These are phyloP conservation scores for Pythium myriotylum DNA, from an alignment of 352 stramenopile genomes.

Conservation along the genomic window DNA sequence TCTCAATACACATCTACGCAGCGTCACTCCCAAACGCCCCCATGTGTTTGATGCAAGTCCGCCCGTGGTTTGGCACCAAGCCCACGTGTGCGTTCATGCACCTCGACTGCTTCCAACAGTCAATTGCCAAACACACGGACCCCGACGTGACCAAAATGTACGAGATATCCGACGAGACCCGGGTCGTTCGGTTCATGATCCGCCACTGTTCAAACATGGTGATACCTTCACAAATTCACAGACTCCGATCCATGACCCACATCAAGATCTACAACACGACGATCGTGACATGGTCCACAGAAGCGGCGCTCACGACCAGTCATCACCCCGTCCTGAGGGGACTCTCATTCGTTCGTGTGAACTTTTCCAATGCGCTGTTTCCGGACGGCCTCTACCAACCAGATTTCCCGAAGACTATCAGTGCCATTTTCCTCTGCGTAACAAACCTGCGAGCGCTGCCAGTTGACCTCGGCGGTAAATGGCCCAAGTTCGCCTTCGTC, in stretches of 20 bases:
- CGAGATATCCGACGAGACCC: background rate
- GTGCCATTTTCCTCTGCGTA: conserved; percentile 2
- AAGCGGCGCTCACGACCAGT: conserved; percentile 16
- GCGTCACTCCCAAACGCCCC: background rate
- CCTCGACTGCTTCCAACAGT: conserved; percentile 15
- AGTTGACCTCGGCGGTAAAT: background rate
- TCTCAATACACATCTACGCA: conserved; percentile 12
- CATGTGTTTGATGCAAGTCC: conserved; percentile 16
- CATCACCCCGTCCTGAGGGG: conserved; percentile 13
- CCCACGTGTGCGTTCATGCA: conserved; percentile 15
- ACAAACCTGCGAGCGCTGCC: conserved; percentile 11
- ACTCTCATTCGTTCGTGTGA: conserved; percentile 16
- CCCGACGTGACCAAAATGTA: background rate
- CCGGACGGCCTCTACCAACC: conserved; percentile 9
- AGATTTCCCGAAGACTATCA: conserved; percentile 17
- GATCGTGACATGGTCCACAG: conserved; percentile 6
- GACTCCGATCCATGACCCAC: conserved; percentile 4
- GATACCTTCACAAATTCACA: background rate
- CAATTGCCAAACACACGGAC: too few species aligned
- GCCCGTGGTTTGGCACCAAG: conserved; percentile 10
- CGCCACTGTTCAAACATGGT: conserved; percentile 6
- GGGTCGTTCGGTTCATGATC: background rate
- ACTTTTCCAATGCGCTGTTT: conserved; percentile 4
- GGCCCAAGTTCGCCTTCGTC: conserved; percentile 3
- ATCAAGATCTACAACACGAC: conserved; percentile 32